These are phyloP conservation scores for Skeletonema marinoi DNA, from an alignment of 108 stramenopile genomes.

Conservation along the genomic window DNA sequence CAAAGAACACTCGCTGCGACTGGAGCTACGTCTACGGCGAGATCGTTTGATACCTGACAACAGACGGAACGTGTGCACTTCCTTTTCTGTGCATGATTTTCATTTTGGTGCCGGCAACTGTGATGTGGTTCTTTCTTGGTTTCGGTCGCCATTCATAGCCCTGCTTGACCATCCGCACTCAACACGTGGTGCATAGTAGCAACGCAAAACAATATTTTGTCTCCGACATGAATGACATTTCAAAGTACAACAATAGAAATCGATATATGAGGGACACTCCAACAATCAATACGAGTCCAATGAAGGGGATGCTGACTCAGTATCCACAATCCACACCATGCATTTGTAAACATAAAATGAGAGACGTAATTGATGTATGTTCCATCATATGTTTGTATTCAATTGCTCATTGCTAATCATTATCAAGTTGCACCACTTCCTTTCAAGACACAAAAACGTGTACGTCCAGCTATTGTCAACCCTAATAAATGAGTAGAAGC, in stretches of 20 bases:
- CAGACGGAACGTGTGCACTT: conserved; percentile 25
- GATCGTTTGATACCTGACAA: conserved; percentile 29
- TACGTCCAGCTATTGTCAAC: neutral
- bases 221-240: neutral
- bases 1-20: neutral
- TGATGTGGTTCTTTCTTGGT: conserved; percentile 5
- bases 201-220: neutral
- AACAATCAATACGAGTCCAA: too few species aligned
- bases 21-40: conserved; percentile 29
- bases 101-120: conserved; percentile 8
- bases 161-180: too few species aligned
- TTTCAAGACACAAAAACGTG: neutral
- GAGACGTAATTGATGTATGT: neutral
- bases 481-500: neutral
- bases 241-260: neutral
- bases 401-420: neutral
- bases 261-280: neutral
- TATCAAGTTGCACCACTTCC: neutral
- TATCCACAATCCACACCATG: neutral
- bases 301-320: too few species aligned
- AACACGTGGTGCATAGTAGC: too few species aligned
- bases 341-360: neutral
- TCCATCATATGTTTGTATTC: neutral
- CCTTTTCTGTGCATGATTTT: conserved; percentile 21
- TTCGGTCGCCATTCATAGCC: neutral